A percentile compares a stretch with the other conserved stretches of the same genome.
Evolutionary conservation across 202 grass and related monocot species (phyloP).

Genomic region (Panicum hallii): DNA sequence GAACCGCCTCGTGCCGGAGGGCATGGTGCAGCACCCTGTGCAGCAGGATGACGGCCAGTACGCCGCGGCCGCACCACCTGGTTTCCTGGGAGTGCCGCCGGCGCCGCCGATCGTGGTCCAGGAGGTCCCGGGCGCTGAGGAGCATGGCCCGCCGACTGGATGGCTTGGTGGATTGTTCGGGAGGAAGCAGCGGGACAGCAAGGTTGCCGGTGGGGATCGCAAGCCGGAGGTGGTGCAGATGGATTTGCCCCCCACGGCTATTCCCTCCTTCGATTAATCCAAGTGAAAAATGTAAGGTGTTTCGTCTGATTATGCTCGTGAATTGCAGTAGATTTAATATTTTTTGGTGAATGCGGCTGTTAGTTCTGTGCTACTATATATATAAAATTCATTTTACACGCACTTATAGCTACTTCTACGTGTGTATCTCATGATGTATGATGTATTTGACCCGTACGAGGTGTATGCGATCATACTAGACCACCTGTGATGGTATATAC

Average conservation of each 20-base stretch:
- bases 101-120: background rate
- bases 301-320: background rate
- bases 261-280: constrained; percentile 67
- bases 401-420: no score
- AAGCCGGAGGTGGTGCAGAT: background rate
- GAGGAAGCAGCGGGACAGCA: constrained; percentile 41
- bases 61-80: background rate
- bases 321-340: background rate
- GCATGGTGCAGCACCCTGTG: background rate
- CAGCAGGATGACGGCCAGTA: background rate
- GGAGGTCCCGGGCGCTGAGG: background rate
- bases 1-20: constrained; percentile 37
- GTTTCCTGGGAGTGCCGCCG: constrained; percentile 18
- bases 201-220: background rate
- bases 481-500: no score
- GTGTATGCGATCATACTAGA: no score
- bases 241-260: constrained; percentile 38
- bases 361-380: background rate
- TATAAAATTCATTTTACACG: no score
- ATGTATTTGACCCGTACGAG: no score
- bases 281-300: constrained; percentile 37
- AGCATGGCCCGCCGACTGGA: background rate
- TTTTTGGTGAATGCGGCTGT: background rate
- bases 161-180: constrained; percentile 58
- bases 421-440: no score